Evolutionary conservation across 192 early-diverging fungal genomes (phyloP), one percentile per base, ranked within the genome.

Genomic region (Oehlia diaphana): DNA sequence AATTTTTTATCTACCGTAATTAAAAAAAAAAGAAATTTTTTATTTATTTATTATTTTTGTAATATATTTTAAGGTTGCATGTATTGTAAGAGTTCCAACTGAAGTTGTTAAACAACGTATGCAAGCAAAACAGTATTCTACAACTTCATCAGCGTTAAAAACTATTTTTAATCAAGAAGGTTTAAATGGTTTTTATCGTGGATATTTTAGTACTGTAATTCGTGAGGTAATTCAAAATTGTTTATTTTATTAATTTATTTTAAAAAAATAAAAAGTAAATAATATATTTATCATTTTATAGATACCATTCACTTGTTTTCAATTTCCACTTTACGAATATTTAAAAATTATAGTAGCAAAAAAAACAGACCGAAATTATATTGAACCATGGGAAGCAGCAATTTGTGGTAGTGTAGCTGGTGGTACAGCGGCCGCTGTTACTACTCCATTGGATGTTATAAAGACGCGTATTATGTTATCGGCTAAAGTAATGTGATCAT

Each of bases 381-480:
- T 90, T 28, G 84, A 92, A 70, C 91, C 96, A 39, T 93, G 89
- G 87, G 94, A 97, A 83, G 94, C 95, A 9, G 93, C 94, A 1
- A 76, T 97, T 14, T 96, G 92, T 77, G 97, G 95, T 16, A 94
- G 92, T 37, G 64, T 99, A 31, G 91, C 96, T 4, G 97, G 97
- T 80, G 97, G 93, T 14, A 89, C 92, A 26, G 96, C 97, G 0
- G 97, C 96, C 2, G 96, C 90, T 13, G 37, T 93, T 8, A 99
- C 97, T 2, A 99, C 97, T 8, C 97, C 97, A 23, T 86, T 99
- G 69, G 97, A 99, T 86, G 96, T 99, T 0, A 89, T 96, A 74
- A 99, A 98, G 86, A 99, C 97, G 10, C 88, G 97, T 33, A 90
- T 97, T 21, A 99, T 99, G 97, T 87, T 99, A n/a, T 95, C 95